Evolutionary conservation across 768 basidiomycete species (phyloP), one percentile per base, ranked within the genome.

Genomic region (Tulasnella sp.): DNA sequence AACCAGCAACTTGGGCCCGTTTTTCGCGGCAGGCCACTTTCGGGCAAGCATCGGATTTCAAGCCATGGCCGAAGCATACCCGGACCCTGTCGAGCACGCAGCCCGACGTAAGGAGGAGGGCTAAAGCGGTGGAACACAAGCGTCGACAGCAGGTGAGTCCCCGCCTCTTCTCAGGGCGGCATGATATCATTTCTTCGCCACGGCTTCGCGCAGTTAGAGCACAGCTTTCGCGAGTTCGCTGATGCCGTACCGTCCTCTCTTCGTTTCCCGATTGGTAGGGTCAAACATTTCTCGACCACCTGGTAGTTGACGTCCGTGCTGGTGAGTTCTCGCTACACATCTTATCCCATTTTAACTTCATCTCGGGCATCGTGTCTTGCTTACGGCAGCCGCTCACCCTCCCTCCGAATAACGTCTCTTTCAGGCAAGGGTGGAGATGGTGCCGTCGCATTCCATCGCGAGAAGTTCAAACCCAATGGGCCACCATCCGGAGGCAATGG

Each of bases 401-500:
- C 23, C 20, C 23, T n/a, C 40, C 46, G 42, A 48, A 32, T 69
- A 73, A 61, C 70, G 77, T 51, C 46, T n/a, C 32, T 18, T 39
- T 79, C 29, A 93, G 96, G 95, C 20, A 90, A 88, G 81, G 96
- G 96, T 26, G 97, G 97, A 0, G 87, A 94, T 77, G 97, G 97
- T 32, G 94, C 95, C 80, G 94, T 92, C 32, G 96, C 97, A 6
- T 98, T 98, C 81, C 92, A 96, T 82, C 90, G 94, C 78, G 95
- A 97, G 85, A 94, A 94, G 82, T 95, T 89, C 84, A 90, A 89
- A 77, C 89, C 92, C 0, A 88, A 90, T 79, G 94, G 95, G 0
- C 95, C 96, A 0, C 95, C 97, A 0, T 96, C 95, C 13, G 97
- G 97, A 0, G 97, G 96, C 0, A 93, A 93, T 79, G 97, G 97